Percentiles rank a stretch among this genome's conserved stretches.
Evolutionary conservation across 371 early-diverging fungal genomes (phyloP).

Genomic region (Fennellomyces sp.): DNA sequence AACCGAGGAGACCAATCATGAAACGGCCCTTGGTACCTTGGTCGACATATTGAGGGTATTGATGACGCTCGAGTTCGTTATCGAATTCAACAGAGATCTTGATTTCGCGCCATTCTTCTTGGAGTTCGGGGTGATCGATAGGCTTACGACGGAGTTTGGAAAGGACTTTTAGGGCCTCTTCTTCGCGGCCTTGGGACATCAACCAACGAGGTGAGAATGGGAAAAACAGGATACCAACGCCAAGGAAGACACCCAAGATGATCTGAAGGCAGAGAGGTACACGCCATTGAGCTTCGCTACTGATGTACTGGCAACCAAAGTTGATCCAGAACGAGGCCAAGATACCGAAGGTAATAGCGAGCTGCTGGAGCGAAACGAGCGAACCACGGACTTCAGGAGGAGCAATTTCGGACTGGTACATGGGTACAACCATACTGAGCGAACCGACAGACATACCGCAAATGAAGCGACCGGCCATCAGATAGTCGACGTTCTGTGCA

Average conservation of each 20-base stretch:
- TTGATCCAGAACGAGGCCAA: slow-evolving; percentile 74
- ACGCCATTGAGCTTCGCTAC: slow-evolving; percentile 69
- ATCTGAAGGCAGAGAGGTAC: slow-evolving; percentile 81
- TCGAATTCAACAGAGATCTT: slow-evolving; percentile 74
- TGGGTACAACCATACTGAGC: slow-evolving; percentile 76
- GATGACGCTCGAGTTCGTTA: slow-evolving; percentile 48
- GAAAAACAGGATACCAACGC: slow-evolving; percentile 70
- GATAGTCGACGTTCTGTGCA: slow-evolving; percentile 52
- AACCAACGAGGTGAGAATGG: slow-evolving; percentile 94
- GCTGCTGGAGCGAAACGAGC: slow-evolving; percentile 85
- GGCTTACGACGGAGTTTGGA: slow-evolving; percentile 72
- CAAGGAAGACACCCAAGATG: slow-evolving; percentile 71
- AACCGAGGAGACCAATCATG: slow-evolving; percentile 62
- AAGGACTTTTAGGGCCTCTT: slow-evolving; percentile 72
- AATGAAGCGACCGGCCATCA: slow-evolving; percentile 76
- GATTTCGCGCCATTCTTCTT: slow-evolving; percentile 77
- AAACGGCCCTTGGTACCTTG: slow-evolving; percentile 17
- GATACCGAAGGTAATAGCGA: slow-evolving; percentile 80
- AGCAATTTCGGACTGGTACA: slow-evolving; percentile 92
- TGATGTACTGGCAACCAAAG: slow-evolving; percentile 57
- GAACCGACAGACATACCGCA: slow-evolving; percentile 87
- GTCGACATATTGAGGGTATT: slow-evolving; percentile 34
- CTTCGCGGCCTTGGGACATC: slow-evolving; percentile 59
- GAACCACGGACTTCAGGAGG: slow-evolving; percentile 85
- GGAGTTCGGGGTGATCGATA: slow-evolving; percentile 53